Conservation (phyloP, 2,329 filamentous ascomycete species). For the Verruconis gallopava region DNA sequence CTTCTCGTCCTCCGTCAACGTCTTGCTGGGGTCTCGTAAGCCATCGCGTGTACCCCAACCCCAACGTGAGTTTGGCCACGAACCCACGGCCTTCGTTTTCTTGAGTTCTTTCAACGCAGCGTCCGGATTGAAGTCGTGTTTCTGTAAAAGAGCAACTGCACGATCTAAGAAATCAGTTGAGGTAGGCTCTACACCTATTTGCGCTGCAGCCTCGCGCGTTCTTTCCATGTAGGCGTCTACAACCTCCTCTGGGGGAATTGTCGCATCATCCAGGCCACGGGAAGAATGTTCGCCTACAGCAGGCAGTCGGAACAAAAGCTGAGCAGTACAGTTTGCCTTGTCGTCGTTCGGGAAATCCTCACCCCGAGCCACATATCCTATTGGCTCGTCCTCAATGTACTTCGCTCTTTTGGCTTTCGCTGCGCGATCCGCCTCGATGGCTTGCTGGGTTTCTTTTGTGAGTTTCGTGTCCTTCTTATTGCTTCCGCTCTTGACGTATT, state of each 20-base stretch:
- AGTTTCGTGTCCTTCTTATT: constrained; percentile 66
- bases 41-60: constrained; percentile 54
- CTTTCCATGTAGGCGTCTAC: constrained; percentile 66
- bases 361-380: constrained; percentile 73
- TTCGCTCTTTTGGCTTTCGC: constrained; percentile 73
- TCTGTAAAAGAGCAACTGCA: constrained; percentile 60
- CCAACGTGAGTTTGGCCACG: constrained; percentile 18
- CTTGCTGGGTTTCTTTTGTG: constrained; percentile 66
- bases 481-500: constrained; percentile 45
- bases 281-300: constrained; percentile 34
- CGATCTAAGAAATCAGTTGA: constrained; percentile 84
- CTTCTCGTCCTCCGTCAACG: constrained; percentile 61
- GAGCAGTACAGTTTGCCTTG: constrained; percentile 55
- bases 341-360: constrained; percentile 65
- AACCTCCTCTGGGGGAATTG: constrained; percentile 39
- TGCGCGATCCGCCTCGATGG: constrained; percentile 68
- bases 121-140: constrained; percentile 58
- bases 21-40: constrained; percentile 61
- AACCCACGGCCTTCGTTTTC: constrained; percentile 30
- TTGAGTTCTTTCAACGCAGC: constrained; percentile 57
- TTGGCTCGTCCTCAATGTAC: constrained; percentile 85
- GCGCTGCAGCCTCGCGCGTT: constrained; percentile 50
- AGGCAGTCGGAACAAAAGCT: constrained; percentile 67
- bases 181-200: constrained; percentile 56
- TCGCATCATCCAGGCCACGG: constrained; percentile 31